These are phyloP conservation scores for Coniochaeta sp. DNA, from an alignment of 2,329 filamentous ascomycete species.

Conservation along the genomic window DNA sequence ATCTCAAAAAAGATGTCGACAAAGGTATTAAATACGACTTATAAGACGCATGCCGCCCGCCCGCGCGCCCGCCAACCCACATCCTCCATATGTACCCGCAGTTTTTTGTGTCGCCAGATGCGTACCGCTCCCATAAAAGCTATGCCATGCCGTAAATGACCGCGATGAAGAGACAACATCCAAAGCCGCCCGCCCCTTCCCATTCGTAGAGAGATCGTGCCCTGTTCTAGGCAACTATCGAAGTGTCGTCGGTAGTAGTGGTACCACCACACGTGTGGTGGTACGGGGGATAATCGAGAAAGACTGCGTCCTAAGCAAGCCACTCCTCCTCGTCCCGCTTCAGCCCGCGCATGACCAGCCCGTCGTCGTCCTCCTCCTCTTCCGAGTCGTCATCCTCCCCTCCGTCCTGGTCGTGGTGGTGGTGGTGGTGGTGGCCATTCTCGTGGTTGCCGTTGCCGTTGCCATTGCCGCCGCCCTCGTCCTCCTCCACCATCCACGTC, in stretches of 20 bases:
- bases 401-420: too few relatives aligned
- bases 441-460: conserved; percentile 16
- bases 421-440: too few relatives aligned
- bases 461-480: conserved; percentile 30
- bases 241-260: background rate
- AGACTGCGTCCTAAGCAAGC: conserved; percentile 35
- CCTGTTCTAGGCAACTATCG: background rate
- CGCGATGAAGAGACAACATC: too few relatives aligned
- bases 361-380: conserved; percentile 50
- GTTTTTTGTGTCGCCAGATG: background rate
- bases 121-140: background rate
- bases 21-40: too few relatives aligned
- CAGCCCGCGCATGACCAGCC: conserved; percentile 48
- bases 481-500: conserved; percentile 75
- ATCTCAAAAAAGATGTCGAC: too few relatives aligned
- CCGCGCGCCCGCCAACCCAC: background rate
- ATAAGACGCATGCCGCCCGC: background rate
- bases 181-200: too few relatives aligned
- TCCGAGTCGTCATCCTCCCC: conserved; percentile 23
- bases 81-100: background rate
- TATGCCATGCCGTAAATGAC: too few relatives aligned
- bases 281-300: background rate
- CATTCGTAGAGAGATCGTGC: too few relatives aligned
- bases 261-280: background rate
- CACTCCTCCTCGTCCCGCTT: conserved; percentile 54